phyloP scores from a whole-genome alignment of 768 basidiomycete species.

The Sarcomyxa edulis region DNA sequence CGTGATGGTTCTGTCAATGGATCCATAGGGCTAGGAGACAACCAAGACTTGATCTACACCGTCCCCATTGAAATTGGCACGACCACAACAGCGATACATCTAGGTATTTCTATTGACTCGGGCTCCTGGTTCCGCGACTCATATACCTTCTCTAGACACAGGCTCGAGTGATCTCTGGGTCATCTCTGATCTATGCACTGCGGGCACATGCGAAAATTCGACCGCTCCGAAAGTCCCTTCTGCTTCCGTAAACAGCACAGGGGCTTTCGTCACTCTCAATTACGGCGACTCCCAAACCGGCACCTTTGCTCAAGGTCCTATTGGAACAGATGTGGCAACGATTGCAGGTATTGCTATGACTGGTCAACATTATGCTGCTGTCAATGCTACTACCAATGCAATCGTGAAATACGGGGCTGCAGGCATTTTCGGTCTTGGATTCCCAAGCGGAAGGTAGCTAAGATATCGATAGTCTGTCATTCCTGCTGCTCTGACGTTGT shows the following conservation, averaged over 20 bases:
- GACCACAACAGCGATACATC: constrained; percentile 35
- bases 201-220: constrained; percentile 30
- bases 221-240: constrained; percentile 37
- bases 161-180: constrained; percentile 74
- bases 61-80: constrained; percentile 41
- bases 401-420: constrained; percentile 47
- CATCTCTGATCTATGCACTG: constrained; percentile 42
- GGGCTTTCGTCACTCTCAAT: constrained; percentile 31
- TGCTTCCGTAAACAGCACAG: constrained; percentile 29
- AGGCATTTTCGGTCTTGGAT: constrained; percentile 67
- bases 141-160: constrained; percentile 39
- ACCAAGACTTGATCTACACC: constrained; percentile 29
- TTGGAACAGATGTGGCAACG: constrained; percentile 48
- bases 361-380: constrained; percentile 50
- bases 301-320: constrained; percentile 51
- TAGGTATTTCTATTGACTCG: constrained; percentile 34
- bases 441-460: constrained; percentile 57
- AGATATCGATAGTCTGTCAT: not conserved
- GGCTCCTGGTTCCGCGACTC: too few species aligned
- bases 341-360: constrained; percentile 47
- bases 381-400: constrained; percentile 55
- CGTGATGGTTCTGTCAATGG: not conserved
- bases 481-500: constrained; percentile 5
- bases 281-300: constrained; percentile 71
- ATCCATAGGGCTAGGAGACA: constrained; percentile 7